phyloP scores from a whole-genome alignment of 805 yeast genomes.

The Candida saitoana region DNA sequence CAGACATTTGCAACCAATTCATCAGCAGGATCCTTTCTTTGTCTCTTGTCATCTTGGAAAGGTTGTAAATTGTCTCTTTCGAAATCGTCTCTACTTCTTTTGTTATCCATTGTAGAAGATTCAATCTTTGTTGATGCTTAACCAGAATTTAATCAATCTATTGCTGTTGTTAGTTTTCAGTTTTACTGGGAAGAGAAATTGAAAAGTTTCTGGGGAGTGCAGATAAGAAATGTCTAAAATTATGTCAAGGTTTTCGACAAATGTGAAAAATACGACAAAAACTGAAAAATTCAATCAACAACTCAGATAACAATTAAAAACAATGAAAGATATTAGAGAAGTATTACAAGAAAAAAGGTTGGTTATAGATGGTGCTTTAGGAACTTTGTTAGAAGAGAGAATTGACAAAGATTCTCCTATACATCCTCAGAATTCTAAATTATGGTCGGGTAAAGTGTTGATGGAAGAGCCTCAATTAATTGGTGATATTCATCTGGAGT shows the following conservation, averaged over 20 bases:
- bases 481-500: constrained; percentile 46
- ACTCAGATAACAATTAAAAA: too few relatives aligned
- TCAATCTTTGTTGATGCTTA: too few relatives aligned
- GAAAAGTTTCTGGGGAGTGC: not conserved
- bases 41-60: constrained; percentile 31
- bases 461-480: constrained; percentile 42
- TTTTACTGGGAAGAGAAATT: not conserved
- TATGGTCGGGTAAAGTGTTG: constrained; percentile 63
- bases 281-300: too few relatives aligned
- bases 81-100: constrained; percentile 30
- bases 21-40: constrained; percentile 36
- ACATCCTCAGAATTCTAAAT: constrained; percentile 31
- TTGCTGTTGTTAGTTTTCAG: too few relatives aligned
- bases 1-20: constrained; percentile 42
- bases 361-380: constrained; percentile 59
- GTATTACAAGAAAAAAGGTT: constrained; percentile 4
- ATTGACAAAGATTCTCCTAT: constrained; percentile 19
- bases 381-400: constrained; percentile 56
- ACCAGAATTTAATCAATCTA: too few relatives aligned
- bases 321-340: constrained; percentile 8
- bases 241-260: too few relatives aligned
- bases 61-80: constrained; percentile 16
- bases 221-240: not conserved
- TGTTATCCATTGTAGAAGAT: constrained; percentile 17
- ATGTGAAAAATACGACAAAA: too few relatives aligned